Evolutionary conservation across 2,329 filamentous ascomycete genomes (phyloP).

Genomic region (Aspergillus luchuensis): DNA sequence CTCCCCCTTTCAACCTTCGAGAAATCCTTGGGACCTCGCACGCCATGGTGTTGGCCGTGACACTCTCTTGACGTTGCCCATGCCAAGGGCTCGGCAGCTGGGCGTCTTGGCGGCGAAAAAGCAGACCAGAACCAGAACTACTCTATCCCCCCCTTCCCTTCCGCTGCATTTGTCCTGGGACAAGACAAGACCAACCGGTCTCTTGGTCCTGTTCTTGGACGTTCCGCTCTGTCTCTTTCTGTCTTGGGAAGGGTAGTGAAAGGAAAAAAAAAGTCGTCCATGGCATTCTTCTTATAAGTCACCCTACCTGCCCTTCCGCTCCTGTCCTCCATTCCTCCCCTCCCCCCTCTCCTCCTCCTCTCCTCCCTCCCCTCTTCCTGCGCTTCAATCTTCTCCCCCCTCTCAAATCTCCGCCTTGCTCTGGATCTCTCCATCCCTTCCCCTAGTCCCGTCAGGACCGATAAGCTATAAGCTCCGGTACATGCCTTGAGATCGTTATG

Average conservation of each 20-base stretch:
- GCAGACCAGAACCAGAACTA: conserved; percentile 12
- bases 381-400: neutral
- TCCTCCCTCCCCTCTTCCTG: conserved; percentile 12
- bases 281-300: conserved; percentile 24
- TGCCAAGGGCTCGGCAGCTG: conserved; percentile 39
- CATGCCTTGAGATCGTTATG: conserved; percentile 5
- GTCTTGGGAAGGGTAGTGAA: neutral
- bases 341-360: conserved; percentile 10
- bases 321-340: conserved; percentile 14
- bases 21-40: neutral
- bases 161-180: conserved; percentile 22
- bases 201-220: conserved; percentile 25
- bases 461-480: neutral
- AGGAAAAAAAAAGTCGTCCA: conserved; percentile 7
- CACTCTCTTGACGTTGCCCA: conserved; percentile 18
- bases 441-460: neutral
- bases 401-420: conserved; percentile 3
- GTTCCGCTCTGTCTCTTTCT: conserved; percentile 25
- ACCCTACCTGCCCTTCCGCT: conserved; percentile 14
- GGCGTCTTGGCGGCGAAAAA: conserved; percentile 31
- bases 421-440: neutral
- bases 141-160: conserved; percentile 12
- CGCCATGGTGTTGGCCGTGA: conserved; percentile 11
- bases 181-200: conserved; percentile 18
- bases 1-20: neutral